Conservation (phyloP, 2,329 filamentous ascomycete species). For the Pseudocercospora fuligena region DNA sequence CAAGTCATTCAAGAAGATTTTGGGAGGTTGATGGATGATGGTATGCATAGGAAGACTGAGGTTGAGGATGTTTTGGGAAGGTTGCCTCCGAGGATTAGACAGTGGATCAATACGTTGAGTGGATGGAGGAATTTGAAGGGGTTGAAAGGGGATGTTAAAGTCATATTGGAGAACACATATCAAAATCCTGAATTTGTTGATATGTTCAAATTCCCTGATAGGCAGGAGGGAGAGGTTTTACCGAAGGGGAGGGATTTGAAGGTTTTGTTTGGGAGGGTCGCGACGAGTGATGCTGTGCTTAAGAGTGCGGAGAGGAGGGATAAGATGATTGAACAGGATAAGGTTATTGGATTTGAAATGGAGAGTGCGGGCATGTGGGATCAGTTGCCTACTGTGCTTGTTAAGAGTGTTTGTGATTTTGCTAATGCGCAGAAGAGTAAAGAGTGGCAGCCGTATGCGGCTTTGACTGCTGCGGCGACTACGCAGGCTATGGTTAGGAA, state of each 20-base stretch:
- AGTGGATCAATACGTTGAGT: not conserved
- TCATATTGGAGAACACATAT: not conserved
- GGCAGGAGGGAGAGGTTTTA: not conserved
- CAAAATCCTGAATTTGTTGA: not conserved
- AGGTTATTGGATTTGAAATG: constrained; percentile 6
- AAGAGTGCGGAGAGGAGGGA: not conserved
- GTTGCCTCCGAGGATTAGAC: not conserved
- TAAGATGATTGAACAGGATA: constrained; percentile 1
- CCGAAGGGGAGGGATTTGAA: not conserved
- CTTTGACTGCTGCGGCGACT: not conserved
- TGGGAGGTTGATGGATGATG: not conserved
- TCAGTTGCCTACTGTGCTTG: constrained; percentile 21
- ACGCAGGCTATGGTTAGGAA: constrained; percentile 1
- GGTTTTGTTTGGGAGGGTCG: constrained; percentile 3
- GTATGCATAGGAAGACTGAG: not conserved
- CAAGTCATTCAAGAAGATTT: constrained; percentile 4
- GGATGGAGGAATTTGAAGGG: constrained; percentile 2
- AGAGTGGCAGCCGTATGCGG: constrained; percentile 29
- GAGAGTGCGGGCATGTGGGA: constrained; percentile 2
- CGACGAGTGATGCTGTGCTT: constrained; percentile 2
- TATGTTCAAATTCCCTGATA: not conserved
- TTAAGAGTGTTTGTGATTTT: constrained; percentile 33
- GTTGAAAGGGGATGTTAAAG: not conserved
- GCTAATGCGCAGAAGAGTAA: constrained; percentile 35
- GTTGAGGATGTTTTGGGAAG: not conserved